A percentile compares a stretch with the other conserved stretches of the same genome.
Conservation (phyloP, 192 early-diverging fungal species). For the Backusella circina region DNA sequence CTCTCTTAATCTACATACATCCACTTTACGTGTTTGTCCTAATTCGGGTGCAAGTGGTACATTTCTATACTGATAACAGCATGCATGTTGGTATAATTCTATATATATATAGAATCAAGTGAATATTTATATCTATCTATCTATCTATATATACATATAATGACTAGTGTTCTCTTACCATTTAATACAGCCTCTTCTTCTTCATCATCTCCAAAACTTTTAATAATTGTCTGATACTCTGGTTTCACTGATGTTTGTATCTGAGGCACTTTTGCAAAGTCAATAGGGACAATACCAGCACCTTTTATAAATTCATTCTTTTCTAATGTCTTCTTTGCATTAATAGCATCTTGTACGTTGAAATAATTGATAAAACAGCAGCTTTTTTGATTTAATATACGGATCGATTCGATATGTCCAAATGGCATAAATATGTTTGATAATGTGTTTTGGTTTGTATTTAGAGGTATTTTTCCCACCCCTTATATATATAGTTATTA, state of each 20-base stretch:
- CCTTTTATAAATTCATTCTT: slow-evolving; percentile 80
- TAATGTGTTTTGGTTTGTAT: slow-evolving; percentile 68
- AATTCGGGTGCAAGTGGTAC: slow-evolving; percentile 65
- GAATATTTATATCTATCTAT: too few species aligned
- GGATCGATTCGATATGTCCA: slow-evolving; percentile 87
- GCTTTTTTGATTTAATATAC: slow-evolving; percentile 92
- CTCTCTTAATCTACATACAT: slow-evolving; percentile 82
- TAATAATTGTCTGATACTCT: slow-evolving; percentile 38
- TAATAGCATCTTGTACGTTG: slow-evolving; percentile 82
- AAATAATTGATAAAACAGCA: slow-evolving; percentile 96
- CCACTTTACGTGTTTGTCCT: slow-evolving; percentile 59
- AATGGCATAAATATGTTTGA: slow-evolving; percentile 71
- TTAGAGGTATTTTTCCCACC: slow-evolving; percentile 89
- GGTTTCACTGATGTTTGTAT: neutral
- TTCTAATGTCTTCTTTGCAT: slow-evolving; percentile 81
- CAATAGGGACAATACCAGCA: slow-evolving; percentile 74
- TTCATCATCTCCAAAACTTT: slow-evolving; percentile 24
- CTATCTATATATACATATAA: too few species aligned
- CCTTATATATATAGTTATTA: slow-evolving; percentile 44
- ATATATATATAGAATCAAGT: neutral
- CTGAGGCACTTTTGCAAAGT: slow-evolving; percentile 87
- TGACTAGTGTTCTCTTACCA: neutral
- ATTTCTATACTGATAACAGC: slow-evolving; percentile 44
- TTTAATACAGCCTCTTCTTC: neutral
- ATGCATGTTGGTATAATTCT: neutral